These are phyloP conservation scores for Pestalotiopsis sp. DNA, from an alignment of 2,329 filamentous ascomycete species.

Conservation along the genomic window DNA sequence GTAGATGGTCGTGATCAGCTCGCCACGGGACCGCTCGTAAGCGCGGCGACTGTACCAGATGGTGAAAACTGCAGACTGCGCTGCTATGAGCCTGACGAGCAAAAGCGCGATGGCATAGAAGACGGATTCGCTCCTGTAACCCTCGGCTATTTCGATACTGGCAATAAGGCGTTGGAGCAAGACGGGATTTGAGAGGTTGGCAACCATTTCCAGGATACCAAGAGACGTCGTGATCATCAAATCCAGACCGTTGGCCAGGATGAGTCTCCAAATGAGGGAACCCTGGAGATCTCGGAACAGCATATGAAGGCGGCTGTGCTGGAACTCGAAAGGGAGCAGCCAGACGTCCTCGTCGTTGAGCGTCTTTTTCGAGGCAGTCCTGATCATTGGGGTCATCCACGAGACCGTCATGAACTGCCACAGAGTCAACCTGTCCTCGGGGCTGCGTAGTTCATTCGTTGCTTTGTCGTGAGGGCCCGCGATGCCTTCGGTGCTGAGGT, in stretches of 20 bases:
- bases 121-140: constrained; percentile 58
- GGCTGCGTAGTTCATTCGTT: constrained; percentile 62
- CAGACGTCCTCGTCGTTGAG: constrained; percentile 82
- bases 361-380: constrained; percentile 63
- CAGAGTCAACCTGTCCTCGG: constrained; percentile 78
- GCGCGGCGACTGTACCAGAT: constrained; percentile 83
- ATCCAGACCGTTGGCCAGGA: constrained; percentile 80
- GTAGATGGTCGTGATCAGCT: constrained; percentile 84
- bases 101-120: constrained; percentile 69
- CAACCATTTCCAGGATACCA: constrained; percentile 62
- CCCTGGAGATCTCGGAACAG: constrained; percentile 75
- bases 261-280: constrained; percentile 69
- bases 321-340: constrained; percentile 78
- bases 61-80: constrained; percentile 69
- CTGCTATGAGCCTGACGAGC: constrained; percentile 59
- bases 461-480: constrained; percentile 59
- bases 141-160: constrained; percentile 60
- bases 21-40: constrained; percentile 83
- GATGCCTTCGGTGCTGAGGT: constrained; percentile 57
- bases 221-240: constrained; percentile 69
- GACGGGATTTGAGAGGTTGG: constrained; percentile 63
- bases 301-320: constrained; percentile 75
- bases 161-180: constrained; percentile 73
- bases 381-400: constrained; percentile 79
- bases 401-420: constrained; percentile 86